A percentile compares a stretch with the other conserved stretches of the same genome.
These are phyloP conservation scores for Piper betle DNA, from an alignment of 164 flowering plant species.

Conservation along the genomic window DNA sequence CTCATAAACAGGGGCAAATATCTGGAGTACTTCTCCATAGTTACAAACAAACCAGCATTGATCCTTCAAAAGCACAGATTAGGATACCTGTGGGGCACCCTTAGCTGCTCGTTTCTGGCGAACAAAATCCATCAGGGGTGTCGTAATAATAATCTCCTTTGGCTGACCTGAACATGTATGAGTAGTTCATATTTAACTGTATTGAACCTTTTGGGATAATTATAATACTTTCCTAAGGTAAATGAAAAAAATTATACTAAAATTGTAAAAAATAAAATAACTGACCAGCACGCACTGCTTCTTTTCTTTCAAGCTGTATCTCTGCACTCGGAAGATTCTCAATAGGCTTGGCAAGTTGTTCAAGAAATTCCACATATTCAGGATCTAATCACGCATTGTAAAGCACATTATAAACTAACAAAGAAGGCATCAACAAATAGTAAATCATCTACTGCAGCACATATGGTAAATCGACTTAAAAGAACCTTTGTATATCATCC, in stretches of 20 bases:
- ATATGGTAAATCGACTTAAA: neutral
- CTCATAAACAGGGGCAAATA: neutral
- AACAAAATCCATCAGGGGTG: slow-evolving; percentile 83
- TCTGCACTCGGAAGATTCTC: slow-evolving; percentile 98
- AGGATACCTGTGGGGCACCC: slow-evolving; percentile 54
- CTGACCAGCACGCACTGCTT: slow-evolving; percentile 82
- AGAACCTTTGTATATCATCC: slow-evolving; percentile 66
- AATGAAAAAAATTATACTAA: neutral
- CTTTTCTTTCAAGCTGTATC: slow-evolving; percentile 78
- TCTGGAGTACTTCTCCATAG: neutral
- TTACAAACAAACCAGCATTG: neutral
- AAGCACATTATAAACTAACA: slow-evolving; percentile 14
- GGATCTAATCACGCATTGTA: slow-evolving; percentile 49
- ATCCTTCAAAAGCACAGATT: no score
- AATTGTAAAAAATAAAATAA: neutral
- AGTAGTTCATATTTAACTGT: no score
- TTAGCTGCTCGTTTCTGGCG: slow-evolving; percentile 87
- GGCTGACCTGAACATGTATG: slow-evolving; percentile 32
- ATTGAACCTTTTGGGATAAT: no score
- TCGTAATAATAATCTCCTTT: slow-evolving; percentile 60
- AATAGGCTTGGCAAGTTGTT: slow-evolving; percentile 64
- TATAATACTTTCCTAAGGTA: no score
- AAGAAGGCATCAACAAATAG: neutral
- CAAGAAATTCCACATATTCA: slow-evolving; percentile 85
- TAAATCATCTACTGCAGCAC: neutral